Evolutionary conservation across 495 filamentous ascomycete genomes (phyloP).

Genomic region (Immersiella caudata): DNA sequence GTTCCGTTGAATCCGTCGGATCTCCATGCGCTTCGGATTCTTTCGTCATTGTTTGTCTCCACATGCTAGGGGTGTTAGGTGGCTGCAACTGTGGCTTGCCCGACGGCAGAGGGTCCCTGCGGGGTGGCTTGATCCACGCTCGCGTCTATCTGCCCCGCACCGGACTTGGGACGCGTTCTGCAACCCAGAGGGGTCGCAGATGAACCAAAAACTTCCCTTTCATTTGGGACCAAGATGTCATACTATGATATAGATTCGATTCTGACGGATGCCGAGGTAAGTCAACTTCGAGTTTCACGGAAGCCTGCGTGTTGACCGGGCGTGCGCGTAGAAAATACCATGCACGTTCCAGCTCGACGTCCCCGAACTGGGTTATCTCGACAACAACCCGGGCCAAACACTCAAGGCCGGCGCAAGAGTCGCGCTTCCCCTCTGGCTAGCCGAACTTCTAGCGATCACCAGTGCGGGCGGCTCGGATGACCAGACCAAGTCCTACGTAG

Average conservation of each 20-base stretch:
- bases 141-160: not conserved
- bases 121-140: not conserved
- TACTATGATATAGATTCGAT: constrained; percentile 97
- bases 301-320: not conserved
- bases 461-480: constrained; percentile 53
- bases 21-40: constrained; percentile 31
- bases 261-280: constrained; percentile 86
- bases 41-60: constrained; percentile 36
- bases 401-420: constrained; percentile 80
- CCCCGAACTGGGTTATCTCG: constrained; percentile 83
- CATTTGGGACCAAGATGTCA: constrained; percentile 58
- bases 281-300: constrained; percentile 11
- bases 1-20: constrained; percentile 27
- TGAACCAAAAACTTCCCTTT: not conserved
- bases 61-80: constrained; percentile 3
- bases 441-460: constrained; percentile 88
- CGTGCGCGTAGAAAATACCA: constrained; percentile 75
- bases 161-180: not conserved
- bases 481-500: constrained; percentile 60
- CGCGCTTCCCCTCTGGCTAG: constrained; percentile 93
- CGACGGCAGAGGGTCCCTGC: not conserved
- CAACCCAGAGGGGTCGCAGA: not conserved
- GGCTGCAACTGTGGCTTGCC: constrained; percentile 3
- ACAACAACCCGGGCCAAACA: constrained; percentile 62
- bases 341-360: constrained; percentile 91